These are phyloP conservation scores for Acanthamoeba sp. DNA, from an alignment of 208 protist genomes.

Conservation along the genomic window DNA sequence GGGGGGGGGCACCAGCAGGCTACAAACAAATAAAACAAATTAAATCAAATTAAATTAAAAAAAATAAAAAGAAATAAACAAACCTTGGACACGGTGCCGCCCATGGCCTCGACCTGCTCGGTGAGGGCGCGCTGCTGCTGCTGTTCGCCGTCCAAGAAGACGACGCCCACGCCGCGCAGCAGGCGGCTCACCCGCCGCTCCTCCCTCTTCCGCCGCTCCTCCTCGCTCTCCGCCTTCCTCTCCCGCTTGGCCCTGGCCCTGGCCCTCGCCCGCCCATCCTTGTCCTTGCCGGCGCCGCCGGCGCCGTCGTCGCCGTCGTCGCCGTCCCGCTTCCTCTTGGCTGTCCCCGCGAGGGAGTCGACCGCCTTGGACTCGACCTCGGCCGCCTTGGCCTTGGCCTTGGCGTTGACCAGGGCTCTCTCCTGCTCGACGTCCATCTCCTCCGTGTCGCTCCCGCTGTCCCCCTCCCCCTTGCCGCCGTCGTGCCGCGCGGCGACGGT, in stretches of 20 bases:
- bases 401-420: background rate
- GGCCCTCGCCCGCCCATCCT: too few relatives aligned
- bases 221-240: background rate
- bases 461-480: background rate
- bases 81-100: background rate
- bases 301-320: too few relatives aligned
- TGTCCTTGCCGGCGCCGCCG: too few relatives aligned
- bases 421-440: conserved; percentile 5
- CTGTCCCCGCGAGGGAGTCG: too few relatives aligned
- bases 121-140: background rate
- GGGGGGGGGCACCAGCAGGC: background rate
- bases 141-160: background rate
- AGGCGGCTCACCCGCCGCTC: background rate
- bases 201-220: background rate
- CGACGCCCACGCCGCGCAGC: conserved; percentile 21
- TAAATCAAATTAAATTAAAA: too few relatives aligned
- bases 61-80: too few relatives aligned
- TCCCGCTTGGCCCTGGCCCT: too few relatives aligned
- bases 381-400: background rate
- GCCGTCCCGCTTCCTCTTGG: background rate
- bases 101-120: background rate
- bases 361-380: background rate
- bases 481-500: background rate
- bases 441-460: conserved; percentile 2
- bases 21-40: too few relatives aligned